phyloP scores from a whole-genome alignment of 2,329 filamentous ascomycete genomes.

The Lachnellula occidentalis region DNA sequence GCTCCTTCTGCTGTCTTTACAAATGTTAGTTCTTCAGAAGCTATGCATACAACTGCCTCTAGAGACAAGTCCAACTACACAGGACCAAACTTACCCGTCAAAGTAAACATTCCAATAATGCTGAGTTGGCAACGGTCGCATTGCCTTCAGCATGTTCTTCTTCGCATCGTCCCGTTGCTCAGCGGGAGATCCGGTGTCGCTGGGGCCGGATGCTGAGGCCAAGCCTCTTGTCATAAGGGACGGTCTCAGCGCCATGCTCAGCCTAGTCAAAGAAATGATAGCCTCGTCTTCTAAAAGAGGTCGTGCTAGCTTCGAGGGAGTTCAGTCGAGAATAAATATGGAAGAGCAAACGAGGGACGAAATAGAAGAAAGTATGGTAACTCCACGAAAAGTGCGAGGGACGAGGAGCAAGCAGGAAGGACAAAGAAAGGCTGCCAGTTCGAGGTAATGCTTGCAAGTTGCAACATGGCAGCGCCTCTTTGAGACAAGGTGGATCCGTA shows the following conservation, averaged over 20 bases:
- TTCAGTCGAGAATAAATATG: background rate
- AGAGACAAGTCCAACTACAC: background rate
- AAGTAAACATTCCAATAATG: slow-evolving; percentile 75
- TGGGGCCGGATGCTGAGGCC: slow-evolving; percentile 54
- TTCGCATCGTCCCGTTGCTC: slow-evolving; percentile 72
- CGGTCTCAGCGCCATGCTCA: slow-evolving; percentile 49
- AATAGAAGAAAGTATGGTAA: background rate
- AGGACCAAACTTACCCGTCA: slow-evolving; percentile 43
- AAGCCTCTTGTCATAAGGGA: slow-evolving; percentile 58
- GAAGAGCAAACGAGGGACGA: background rate
- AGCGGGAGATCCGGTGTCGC: slow-evolving; percentile 62
- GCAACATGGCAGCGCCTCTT: background rate
- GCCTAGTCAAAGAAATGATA: slow-evolving; percentile 3
- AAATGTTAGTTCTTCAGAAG: slow-evolving; percentile 2
- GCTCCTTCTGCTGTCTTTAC: slow-evolving; percentile 30
- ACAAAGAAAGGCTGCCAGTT: background rate
- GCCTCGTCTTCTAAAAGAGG: background rate
- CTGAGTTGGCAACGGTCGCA: slow-evolving; percentile 68
- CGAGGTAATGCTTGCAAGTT: background rate
- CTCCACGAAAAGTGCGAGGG: background rate
- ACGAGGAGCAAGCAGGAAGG: background rate
- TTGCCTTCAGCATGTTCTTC: slow-evolving; percentile 74
- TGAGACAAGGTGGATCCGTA: background rate
- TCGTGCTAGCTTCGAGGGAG: background rate
- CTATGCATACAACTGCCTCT: background rate